These are phyloP conservation scores for Aquilaria sinensis DNA, from an alignment of 345 rosid genomes.

Conservation along the genomic window DNA sequence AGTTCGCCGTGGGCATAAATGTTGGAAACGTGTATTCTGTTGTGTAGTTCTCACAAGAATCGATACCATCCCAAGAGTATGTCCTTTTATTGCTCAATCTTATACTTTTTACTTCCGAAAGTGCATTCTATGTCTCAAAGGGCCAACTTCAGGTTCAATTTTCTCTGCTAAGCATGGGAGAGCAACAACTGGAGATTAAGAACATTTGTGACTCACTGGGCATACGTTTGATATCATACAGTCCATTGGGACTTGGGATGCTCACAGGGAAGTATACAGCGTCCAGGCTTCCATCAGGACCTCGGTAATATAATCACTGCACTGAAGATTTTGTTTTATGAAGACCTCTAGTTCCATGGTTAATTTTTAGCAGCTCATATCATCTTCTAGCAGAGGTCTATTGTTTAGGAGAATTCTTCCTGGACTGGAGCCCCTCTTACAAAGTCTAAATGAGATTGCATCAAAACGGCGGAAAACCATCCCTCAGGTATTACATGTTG, in stretches of 20 bases:
- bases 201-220: conserved; percentile 56
- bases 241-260: conserved; percentile 96
- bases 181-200: conserved; percentile 69
- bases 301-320: conserved; percentile 40
- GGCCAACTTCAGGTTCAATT: conserved; percentile 53
- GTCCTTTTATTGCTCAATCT: background rate
- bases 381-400: conserved; percentile 38
- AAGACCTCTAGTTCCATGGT: background rate
- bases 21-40: too few relatives aligned
- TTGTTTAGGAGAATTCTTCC: conserved; percentile 85
- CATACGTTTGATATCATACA: conserved; percentile 69
- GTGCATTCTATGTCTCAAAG: background rate
- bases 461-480: conserved; percentile 53
- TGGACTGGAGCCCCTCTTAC: conserved; percentile 61
- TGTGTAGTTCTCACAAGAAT: too few relatives aligned
- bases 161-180: conserved; percentile 80
- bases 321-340: background rate
- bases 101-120: background rate
- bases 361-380: background rate
- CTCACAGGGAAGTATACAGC: conserved; percentile 83
- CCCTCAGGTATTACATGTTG: conserved; percentile 42
- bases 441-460: conserved; percentile 45
- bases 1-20: too few relatives aligned
- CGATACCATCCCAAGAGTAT: too few relatives aligned
- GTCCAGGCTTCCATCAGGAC: conserved; percentile 66